Base-by-base conservation (phyloP, 768 basidiomycete genomes). In the Psilocybe cyanescens region DNA sequence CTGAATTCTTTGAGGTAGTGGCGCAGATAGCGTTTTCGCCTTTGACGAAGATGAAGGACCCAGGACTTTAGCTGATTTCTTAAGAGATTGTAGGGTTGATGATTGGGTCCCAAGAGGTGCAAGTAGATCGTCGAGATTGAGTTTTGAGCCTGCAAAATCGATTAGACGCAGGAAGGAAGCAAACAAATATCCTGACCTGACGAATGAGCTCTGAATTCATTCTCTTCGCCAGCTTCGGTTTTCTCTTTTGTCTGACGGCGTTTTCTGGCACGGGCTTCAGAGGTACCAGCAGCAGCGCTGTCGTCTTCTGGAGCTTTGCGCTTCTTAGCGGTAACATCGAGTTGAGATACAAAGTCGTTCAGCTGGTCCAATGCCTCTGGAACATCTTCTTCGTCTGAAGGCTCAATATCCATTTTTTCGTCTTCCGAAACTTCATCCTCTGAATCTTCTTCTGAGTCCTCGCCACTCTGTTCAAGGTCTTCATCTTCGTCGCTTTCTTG, bases 1-100 rank as follows among this genome's bases (percentile, higher is more conserved):
- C 72, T 97, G 93, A 0, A 89, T 85, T 33, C 95, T 85, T 19
- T 89, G 88, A 8, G 94, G 94, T 0, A 99, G 78, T 0, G 97
- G 97, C 0, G 93, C 94, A 3, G 93, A 77, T 5, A 97, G 80
- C 0, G 90, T 79, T 68, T 89, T 89, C 37, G 74, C 56, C 35
- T 57, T 57, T 31, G 83, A 81, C 0, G 83, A 76, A 0, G 81
- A 73, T 19, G 56, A 57, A 30, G 56, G 56, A 2, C 79, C 79
- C 14, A 94, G 80, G 12, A 82, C 75, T 71, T 90, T 92, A 1
- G 87, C 85, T 1, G 88, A 84, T 66, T 87, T 88, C 71, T 89
- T 87, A 31, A 95, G 83, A 1, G 87, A 82, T 46, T 83, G 79
- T 3, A 94, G 78, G 28, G 83, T 80, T 0, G 89, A 85, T 11